These are phyloP conservation scores for Fusarium udum DNA, from an alignment of 2,329 filamentous ascomycete genomes.

Conservation along the genomic window DNA sequence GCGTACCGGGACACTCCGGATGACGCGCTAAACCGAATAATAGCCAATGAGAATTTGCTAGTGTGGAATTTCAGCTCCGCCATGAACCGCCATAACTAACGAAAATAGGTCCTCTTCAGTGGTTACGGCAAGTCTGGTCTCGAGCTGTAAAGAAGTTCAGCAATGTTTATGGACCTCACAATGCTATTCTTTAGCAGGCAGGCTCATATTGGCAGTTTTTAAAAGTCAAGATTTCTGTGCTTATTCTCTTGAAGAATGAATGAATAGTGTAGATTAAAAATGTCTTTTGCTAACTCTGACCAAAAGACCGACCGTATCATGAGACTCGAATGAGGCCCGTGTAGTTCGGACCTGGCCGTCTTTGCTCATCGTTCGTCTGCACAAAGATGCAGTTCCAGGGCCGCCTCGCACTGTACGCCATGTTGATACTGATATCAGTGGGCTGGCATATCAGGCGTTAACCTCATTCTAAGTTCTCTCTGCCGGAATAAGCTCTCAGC, in stretches of 20 bases:
- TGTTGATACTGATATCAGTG: background rate
- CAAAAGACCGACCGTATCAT: too few relatives aligned
- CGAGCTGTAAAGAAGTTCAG: background rate
- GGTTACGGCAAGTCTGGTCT: too few relatives aligned
- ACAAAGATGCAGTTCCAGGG: background rate
- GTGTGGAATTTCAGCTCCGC: background rate
- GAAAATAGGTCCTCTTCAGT: too few relatives aligned
- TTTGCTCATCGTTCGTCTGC: background rate
- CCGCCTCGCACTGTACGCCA: background rate
- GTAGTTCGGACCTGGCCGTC: background rate
- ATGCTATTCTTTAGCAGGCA: too few relatives aligned
- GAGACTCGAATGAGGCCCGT: background rate
- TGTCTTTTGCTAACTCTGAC: too few relatives aligned
- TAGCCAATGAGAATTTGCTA: background rate
- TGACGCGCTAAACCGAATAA: background rate
- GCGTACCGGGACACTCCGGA: background rate
- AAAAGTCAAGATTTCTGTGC: background rate
- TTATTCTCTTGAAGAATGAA: background rate
- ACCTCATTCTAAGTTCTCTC: too few relatives aligned
- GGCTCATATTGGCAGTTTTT: background rate
- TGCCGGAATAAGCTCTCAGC: too few relatives aligned
- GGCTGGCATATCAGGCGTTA: background rate
- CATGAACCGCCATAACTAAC: background rate
- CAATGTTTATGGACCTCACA: too few relatives aligned
- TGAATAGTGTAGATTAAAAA: too few relatives aligned